Base-by-base conservation (phyloP, 371 early-diverging fungal genomes). In the Dichotomocladium elegans region DNA sequence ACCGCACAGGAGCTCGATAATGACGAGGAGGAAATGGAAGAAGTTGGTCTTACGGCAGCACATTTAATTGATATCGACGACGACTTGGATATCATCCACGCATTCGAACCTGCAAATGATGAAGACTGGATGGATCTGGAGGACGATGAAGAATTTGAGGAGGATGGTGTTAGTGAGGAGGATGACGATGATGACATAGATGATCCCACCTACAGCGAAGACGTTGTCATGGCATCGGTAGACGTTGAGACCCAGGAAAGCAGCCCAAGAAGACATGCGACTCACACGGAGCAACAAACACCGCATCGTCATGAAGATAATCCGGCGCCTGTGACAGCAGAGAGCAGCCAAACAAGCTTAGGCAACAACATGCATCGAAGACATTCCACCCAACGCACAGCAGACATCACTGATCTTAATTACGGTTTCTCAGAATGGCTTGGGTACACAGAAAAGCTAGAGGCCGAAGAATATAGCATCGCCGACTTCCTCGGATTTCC, bases 401-500 rank as follows among this genome's bases (percentile, higher is more conserved):
- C 47, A 0, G 77, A 76, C 40, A 70, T 76, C 27, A 51, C 66
- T 17, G 72, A 72, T 28, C 49, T 76, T 1, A 55, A 59, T 27
- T 70, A 66, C 57, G 66, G 57, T 45, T 45, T 70, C 10, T 61
- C 68, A 24, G 58, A 56, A 11, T 72, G 73, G 71, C 37, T 77
- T 3, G 51, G 56, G 8, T 51, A 62, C 17, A 55, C 49, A 1
- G 69, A 68, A 27, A 57, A 63, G 10, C 15, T 72, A 6, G 71
- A 68, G 24, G 15, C 30, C 9, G 57, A 59, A 15, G 77, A 77
- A 45, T 28, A 46, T 33, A 33, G 31, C 4, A 62, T 66, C 28
- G 55, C 68, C 8, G 35, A 63, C 28, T 26, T 55, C 8, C 26
- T 76, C 8, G 60, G 65, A 0, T 47, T 64, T 14, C 63, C 68